Evolutionary conservation across 345 rosid species (phyloP).

Genomic region (Theobroma cacao): DNA sequence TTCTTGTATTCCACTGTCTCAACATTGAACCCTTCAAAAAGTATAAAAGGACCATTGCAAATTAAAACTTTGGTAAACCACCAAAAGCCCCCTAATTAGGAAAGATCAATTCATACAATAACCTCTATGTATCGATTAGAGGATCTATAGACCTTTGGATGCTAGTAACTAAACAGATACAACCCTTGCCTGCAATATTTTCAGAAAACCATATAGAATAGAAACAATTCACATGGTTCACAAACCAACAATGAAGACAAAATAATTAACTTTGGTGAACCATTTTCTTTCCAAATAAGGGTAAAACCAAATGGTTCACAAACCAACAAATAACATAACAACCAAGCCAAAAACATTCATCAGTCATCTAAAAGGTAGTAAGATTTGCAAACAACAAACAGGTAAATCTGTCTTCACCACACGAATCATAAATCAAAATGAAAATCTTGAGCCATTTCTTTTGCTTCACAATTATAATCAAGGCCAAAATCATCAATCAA

Average conservation of each 20-base stretch:
- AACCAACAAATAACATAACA: not conserved
- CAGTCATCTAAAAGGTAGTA: not conserved
- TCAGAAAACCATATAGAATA: not conserved
- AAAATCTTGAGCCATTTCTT: not conserved
- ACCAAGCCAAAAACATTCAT: not conserved
- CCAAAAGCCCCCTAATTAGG: not conserved
- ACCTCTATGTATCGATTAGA: not conserved
- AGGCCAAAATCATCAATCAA: too few species aligned
- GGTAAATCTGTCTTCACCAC: not conserved
- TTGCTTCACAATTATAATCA: not conserved
- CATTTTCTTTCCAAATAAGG: not conserved
- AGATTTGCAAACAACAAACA: not conserved
- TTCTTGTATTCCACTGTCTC: conserved; percentile 95
- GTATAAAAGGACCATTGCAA: not conserved
- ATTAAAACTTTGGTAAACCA: not conserved
- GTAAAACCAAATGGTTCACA: not conserved
- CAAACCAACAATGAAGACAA: too few species aligned
- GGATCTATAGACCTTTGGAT: not conserved
- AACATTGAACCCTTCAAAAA: conserved; percentile 71
- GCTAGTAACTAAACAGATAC: not conserved
- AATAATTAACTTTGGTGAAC: too few species aligned
- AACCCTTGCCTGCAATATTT: not conserved
- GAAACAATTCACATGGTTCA: not conserved
- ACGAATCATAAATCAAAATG: not conserved
- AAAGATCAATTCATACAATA: not conserved